Conservation (phyloP, 345 rosid genomes). For the Ceriops zippeliana region DNA sequence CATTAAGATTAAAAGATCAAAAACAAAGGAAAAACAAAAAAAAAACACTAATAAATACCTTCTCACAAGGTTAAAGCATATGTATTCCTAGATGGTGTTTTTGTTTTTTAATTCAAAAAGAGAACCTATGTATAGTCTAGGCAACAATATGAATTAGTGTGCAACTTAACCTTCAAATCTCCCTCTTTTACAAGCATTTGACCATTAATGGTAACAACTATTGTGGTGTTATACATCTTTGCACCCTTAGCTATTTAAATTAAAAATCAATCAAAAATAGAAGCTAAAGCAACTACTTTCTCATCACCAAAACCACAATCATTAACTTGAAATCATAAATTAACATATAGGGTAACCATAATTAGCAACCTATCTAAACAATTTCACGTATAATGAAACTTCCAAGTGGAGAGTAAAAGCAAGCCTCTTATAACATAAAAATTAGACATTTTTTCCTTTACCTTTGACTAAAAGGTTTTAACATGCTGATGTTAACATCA, state of each 20-base stretch:
- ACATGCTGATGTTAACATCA: too few relatives aligned
- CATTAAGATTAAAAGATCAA: not conserved
- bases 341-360: too few relatives aligned
- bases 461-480: too few relatives aligned
- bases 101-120: conserved; percentile 62
- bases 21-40: not conserved
- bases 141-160: conserved; percentile 85
- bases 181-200: conserved; percentile 19
- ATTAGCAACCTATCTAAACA: too few relatives aligned
- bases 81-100: conserved; percentile 81
- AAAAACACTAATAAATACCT: conserved; percentile 43
- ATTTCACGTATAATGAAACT: too few relatives aligned
- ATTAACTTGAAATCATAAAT: too few relatives aligned
- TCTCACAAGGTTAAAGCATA: conserved; percentile 75
- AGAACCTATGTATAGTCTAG: conserved; percentile 79
- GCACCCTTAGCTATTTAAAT: conserved; percentile 78
- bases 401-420: too few relatives aligned
- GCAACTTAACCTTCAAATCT: conserved; percentile 78
- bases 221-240: conserved; percentile 69
- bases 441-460: too few relatives aligned
- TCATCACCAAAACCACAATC: too few relatives aligned
- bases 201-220: conserved; percentile 62
- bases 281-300: not conserved
- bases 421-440: too few relatives aligned
- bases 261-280: not conserved